A percentile compares a stretch with the other conserved stretches of the same genome.
Conservation (phyloP, 2,329 filamentous ascomycete species). For the Curvularia lunata region DNA sequence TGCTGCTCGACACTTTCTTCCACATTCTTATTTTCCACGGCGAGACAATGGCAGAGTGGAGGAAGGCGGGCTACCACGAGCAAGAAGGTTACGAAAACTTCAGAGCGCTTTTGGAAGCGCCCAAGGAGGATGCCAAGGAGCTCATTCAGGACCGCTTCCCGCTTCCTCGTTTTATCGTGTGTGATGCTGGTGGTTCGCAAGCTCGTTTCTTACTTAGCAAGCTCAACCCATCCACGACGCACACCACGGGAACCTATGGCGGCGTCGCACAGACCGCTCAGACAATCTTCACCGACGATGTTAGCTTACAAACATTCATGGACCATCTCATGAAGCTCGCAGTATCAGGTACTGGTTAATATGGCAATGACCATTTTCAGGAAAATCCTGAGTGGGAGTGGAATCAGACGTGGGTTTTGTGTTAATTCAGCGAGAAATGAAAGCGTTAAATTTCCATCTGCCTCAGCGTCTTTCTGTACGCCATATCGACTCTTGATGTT, state of each 20-base stretch:
- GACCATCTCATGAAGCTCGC: slow-evolving; percentile 94
- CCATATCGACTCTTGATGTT: background rate
- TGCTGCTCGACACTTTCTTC: slow-evolving; percentile 98
- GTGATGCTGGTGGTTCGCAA: slow-evolving; percentile 96
- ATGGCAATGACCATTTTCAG: background rate
- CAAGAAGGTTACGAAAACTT: slow-evolving; percentile 99
- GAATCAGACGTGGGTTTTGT: slow-evolving; percentile 4
- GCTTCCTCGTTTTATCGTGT: slow-evolving; percentile 97
- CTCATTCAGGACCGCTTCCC: slow-evolving; percentile 97
- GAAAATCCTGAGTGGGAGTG: background rate
- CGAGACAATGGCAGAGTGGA: slow-evolving; percentile 97
- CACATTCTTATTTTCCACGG: slow-evolving; percentile 99
- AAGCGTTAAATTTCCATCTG: slow-evolving; percentile 1
- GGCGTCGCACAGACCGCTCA: slow-evolving; percentile 89
- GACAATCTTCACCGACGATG: slow-evolving; percentile 98
- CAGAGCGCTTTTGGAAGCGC: slow-evolving; percentile 81
- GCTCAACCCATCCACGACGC: slow-evolving; percentile 95
- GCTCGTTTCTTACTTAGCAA: slow-evolving; percentile 96
- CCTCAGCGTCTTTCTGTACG: background rate
- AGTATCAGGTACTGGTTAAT: slow-evolving; percentile 45
- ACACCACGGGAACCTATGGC: slow-evolving; percentile 90
- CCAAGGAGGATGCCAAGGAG: slow-evolving; percentile 97
- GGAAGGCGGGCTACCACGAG: slow-evolving; percentile 96
- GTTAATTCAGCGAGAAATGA: slow-evolving; percentile 16
- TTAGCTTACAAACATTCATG: slow-evolving; percentile 98